phyloP scores from a whole-genome alignment of 2,329 filamentous ascomycete species.

The Fusarium chlamydosporum region DNA sequence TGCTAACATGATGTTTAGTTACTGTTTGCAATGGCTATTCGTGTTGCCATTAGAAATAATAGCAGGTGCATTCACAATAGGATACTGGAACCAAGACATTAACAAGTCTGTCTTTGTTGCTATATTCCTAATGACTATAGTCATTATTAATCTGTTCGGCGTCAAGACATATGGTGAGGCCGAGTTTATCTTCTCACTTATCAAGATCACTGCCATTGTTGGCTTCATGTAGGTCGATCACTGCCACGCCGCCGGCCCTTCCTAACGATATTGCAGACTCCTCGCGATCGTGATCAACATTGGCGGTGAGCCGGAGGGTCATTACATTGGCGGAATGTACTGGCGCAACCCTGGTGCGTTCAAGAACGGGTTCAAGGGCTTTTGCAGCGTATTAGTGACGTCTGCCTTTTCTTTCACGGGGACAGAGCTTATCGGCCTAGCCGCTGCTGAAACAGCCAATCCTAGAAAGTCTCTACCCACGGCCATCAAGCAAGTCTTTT shows the following conservation, averaged over 20 bases:
- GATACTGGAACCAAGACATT: constrained; percentile 79
- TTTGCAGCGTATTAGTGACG: constrained; percentile 82
- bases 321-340: constrained; percentile 84
- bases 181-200: constrained; percentile 86
- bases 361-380: constrained; percentile 84
- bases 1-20: constrained; percentile 63
- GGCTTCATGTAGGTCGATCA: constrained; percentile 81
- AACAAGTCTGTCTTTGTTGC: constrained; percentile 83
- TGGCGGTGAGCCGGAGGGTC: constrained; percentile 78
- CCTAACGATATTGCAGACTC: constrained; percentile 65
- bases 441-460: constrained; percentile 82
- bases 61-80: constrained; percentile 85
- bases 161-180: constrained; percentile 91
- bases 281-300: constrained; percentile 88
- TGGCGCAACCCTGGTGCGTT: constrained; percentile 87
- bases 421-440: constrained; percentile 81
- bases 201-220: constrained; percentile 89
- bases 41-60: constrained; percentile 89
- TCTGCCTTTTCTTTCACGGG: constrained; percentile 83
- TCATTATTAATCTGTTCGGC: constrained; percentile 87
- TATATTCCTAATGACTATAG: constrained; percentile 81
- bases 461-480: constrained; percentile 85
- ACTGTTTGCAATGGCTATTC: constrained; percentile 89
- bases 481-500: constrained; percentile 94
- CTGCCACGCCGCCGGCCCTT: fast-evolving